Base-by-base conservation (phyloP, 805 yeast species). In the Clavispora fructus region DNA sequence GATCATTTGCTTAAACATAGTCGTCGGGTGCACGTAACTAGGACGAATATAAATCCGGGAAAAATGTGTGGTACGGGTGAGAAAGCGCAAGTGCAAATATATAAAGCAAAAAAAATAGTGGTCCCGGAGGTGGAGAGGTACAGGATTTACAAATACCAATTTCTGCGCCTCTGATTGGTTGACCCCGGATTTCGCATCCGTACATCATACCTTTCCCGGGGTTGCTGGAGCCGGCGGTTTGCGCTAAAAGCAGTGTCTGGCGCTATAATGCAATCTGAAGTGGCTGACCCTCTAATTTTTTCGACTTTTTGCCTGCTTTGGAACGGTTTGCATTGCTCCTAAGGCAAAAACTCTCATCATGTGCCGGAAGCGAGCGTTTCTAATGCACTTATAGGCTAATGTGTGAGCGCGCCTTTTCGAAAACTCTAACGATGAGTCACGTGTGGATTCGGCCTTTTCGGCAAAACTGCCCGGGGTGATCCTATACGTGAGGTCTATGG, bases 111-210 rank as follows among this genome's bases (percentile, higher is more conserved):
- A 19, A 19, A 39, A 26, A 25, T 31, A 30, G 17, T 30, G 42
- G 43, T 27, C 47, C 51, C 47, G 48, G 46, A 40, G 47, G 38
- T 7, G 33, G 32, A 35, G 38, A 26, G 37, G 30, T 55, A 52
- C 58, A 53, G 58, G 50, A 40, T 28, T 48, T 45, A 48, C 55
- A 44, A 45, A 52, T 46, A 46, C 35, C 38, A 40, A 35, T 43
- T 43, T 42, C 40, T 27, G 29, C 43, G 35, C 33, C 44, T 33
- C 19, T 51, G 55, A 55, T 55, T 55, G 58, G 58, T 45, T 38
- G 53, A 51, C 57, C 55, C 58, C 55, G 47, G 57, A 49, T 29
- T 30, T 23, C n/a, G 23, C 42, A 40, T 17, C 35, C 42, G 42
- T 40, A 40, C 42, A 28, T 35, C 43, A 32, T 16, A n/a, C 2